Conservation (phyloP, 1,139 yeast species). For the Geotrichum armillariae region DNA sequence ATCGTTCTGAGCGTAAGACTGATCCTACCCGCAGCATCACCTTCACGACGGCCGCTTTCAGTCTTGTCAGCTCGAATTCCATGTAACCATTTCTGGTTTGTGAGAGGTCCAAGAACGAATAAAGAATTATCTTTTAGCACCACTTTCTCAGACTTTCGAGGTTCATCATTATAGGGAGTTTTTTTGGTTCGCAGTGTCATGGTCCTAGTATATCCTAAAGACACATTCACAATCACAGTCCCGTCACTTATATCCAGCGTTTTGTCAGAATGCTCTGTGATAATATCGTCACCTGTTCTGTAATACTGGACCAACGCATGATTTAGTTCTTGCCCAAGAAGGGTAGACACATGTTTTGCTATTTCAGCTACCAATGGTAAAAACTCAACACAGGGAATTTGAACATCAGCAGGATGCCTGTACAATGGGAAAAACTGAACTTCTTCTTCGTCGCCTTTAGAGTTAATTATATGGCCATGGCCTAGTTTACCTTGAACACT, state of each 20-base stretch:
- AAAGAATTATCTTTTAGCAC: constrained; percentile 24
- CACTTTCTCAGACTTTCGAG: constrained; percentile 16
- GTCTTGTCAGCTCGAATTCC: constrained; percentile 26
- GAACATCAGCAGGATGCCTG: constrained; percentile 28
- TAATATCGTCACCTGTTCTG: constrained; percentile 25
- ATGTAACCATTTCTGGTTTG: constrained; percentile 28
- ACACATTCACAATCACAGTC: constrained; percentile 25
- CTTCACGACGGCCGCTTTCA: constrained; percentile 3
- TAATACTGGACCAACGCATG: constrained; percentile 28
- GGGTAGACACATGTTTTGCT: constrained; percentile 15
- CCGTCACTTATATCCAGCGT: constrained; percentile 27
- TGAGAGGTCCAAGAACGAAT: constrained; percentile 24
- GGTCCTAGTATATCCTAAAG: constrained; percentile 25
- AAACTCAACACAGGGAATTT: constrained; percentile 17
- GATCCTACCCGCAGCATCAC: constrained; percentile 22
- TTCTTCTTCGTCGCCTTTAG: constrained; percentile 10
- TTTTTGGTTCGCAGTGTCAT: constrained; percentile 24
- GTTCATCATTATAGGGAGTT: background rate
- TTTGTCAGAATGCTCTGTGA: constrained; percentile 29
- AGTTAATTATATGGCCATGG: background rate
- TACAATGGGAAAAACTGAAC: constrained; percentile 21
- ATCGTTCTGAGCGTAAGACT: constrained; percentile 27
- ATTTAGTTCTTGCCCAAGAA: constrained; percentile 22
- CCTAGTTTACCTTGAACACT: constrained; percentile 24
- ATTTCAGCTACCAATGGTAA: constrained; percentile 18